phyloP scores from a whole-genome alignment of 495 filamentous ascomycete genomes.

The Aspergillus asperescens region DNA sequence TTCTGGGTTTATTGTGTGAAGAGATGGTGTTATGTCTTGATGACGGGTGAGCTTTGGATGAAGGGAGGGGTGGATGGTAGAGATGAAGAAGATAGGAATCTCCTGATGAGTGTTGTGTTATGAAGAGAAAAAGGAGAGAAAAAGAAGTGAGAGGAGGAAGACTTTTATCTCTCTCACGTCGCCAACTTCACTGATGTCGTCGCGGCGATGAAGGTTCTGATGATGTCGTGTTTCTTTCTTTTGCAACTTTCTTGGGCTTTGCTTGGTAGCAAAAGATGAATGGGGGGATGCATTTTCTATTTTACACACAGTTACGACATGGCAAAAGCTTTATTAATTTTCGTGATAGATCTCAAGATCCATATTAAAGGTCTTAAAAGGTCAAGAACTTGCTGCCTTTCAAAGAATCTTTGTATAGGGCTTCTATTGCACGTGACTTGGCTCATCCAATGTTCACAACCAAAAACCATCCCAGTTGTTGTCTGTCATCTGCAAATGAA shows the following conservation, averaged over 20 bases:
- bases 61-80: neutral
- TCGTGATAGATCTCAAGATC: too few relatives aligned
- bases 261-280: neutral
- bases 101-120: neutral
- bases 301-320: too few relatives aligned
- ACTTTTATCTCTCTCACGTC: neutral
- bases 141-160: slow-evolving; percentile 16
- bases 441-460: neutral
- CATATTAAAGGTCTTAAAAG: too few relatives aligned
- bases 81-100: neutral
- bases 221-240: neutral
- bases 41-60: neutral
- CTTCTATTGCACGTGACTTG: slow-evolving; percentile 10
- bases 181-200: neutral
- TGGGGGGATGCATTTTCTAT: too few relatives aligned
- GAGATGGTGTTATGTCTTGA: too few relatives aligned
- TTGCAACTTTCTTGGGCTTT: neutral
- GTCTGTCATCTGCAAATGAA: too few relatives aligned
- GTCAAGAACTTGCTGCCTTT: neutral
- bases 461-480: too few relatives aligned
- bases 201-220: neutral
- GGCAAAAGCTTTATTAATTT: too few relatives aligned
- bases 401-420: slow-evolving; percentile 11
- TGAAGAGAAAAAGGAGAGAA: neutral
- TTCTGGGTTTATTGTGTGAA: neutral